Evolutionary conservation across 306 rosid genomes (phyloP), one percentile per base, ranked within the genome.

Genomic region (Macrotyloma uniflorum): DNA sequence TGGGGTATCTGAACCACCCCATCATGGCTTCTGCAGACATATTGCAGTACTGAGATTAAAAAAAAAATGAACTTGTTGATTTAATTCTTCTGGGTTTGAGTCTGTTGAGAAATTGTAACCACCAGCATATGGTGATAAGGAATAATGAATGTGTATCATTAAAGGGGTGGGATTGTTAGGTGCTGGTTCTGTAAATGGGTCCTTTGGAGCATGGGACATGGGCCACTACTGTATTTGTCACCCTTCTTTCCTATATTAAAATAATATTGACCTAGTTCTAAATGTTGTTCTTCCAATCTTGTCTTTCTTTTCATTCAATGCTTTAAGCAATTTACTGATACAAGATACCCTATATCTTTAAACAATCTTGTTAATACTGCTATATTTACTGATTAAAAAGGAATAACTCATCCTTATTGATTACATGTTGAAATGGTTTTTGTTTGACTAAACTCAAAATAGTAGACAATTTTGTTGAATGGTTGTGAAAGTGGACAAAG

Each of bases 21-120:
- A 85, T 94, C 1, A 78, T 79, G 88, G 94, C 96, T 36, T 81
- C 94, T 43, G 74, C 93, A 22, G 91, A 88, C 47, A 70, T 88
- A 45, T 77, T 89, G 51, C 93, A 66, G 61, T 88, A 64, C 22
- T 91, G 80, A 86, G 62, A 33, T 26, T 5, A 8, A 2, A 38
- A 38, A 11, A 0, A 46, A 46, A 1, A 46, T 1, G 8, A 1
- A 0, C 0, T 4, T 53, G 13, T 38, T 79, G 6, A 54, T 26
- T 58, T 58, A 0, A 12, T 73, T 43, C 24, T 54, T 19, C 54
- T 20, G 38, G 75, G 49, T 49, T 77, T 43, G 74, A 58, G 62
- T 82, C 14, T 67, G 88, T 64, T 82, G 62, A 69, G 83, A 55
- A 55, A 58, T 75, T 75, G 76, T 75, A 55, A 73, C 77, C 77